phyloP scores from a whole-genome alignment of 139 green algal genomes.

The Chlorella sp. region DNA sequence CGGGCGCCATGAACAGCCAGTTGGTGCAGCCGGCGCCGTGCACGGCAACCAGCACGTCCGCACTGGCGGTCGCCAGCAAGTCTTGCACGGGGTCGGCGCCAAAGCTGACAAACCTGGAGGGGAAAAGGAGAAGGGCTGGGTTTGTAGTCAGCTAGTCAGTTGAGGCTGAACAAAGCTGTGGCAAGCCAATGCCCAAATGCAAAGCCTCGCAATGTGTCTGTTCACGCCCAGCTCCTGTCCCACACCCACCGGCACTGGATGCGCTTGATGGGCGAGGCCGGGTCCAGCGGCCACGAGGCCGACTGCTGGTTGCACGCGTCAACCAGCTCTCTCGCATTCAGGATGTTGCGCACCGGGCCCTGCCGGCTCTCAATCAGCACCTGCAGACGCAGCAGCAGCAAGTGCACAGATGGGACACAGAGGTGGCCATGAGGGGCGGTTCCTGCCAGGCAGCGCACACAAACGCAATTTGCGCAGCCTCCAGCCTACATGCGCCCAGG shows the following conservation, averaged over 20 bases:
- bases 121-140: too few species aligned
- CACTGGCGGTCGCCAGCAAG: not conserved
- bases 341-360: not conserved
- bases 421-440: too few species aligned
- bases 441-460: not conserved
- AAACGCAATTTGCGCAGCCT: not conserved
- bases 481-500: not conserved
- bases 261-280: not conserved
- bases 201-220: too few species aligned
- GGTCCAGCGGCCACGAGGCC: too few species aligned
- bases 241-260: conserved; percentile 9
- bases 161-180: too few species aligned
- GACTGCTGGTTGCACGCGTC: not conserved
- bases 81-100: not conserved
- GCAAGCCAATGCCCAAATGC: too few species aligned
- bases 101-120: not conserved
- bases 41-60: not conserved
- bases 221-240: too few species aligned
- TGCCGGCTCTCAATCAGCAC: conserved; percentile 8
- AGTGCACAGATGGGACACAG: too few species aligned
- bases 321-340: not conserved
- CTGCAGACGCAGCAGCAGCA: not conserved
- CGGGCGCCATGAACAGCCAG: conserved; percentile 5
- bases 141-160: too few species aligned
- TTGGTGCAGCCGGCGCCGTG: conserved; percentile 5